A percentile compares a stretch with the other conserved stretches of the same genome.
These are phyloP conservation scores for Saccharomyces hybrid DNA, from an alignment of 1,139 yeast genomes.

Conservation along the genomic window DNA sequence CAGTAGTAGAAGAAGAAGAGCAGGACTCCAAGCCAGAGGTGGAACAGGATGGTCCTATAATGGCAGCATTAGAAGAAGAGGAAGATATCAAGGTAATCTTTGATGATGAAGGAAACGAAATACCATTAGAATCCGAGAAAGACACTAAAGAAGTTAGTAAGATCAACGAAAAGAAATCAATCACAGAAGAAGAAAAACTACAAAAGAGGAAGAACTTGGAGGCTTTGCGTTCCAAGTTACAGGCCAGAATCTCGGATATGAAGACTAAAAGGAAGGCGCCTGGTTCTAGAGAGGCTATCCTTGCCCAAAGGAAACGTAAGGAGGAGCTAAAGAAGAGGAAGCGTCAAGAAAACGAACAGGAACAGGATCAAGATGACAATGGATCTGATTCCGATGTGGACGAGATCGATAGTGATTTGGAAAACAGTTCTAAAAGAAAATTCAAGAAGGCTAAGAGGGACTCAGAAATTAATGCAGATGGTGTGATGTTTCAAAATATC, in stretches of 20 bases:
- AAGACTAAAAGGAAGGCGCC: constrained; percentile 87
- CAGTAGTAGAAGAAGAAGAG: constrained; percentile 16
- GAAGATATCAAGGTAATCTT: constrained; percentile 48
- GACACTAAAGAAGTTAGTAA: constrained; percentile 10
- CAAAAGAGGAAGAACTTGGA: constrained; percentile 50
- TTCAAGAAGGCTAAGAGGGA: constrained; percentile 35
- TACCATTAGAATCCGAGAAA: constrained; percentile 14
- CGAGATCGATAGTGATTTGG: constrained; percentile 37
- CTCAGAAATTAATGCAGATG: constrained; percentile 34
- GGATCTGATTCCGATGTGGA: constrained; percentile 32
- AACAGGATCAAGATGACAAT: constrained; percentile 37
- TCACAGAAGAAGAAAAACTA: constrained; percentile 38
- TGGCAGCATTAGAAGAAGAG: constrained; percentile 22
- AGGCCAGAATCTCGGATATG: constrained; percentile 60
- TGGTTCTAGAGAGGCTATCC: constrained; percentile 74
- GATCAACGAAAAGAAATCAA: constrained; percentile 13
- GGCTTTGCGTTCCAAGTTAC: constrained; percentile 62
- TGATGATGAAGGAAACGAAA: constrained; percentile 73
- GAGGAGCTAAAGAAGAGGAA: constrained; percentile 35
- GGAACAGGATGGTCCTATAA: constrained; percentile 9
- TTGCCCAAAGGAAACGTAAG: constrained; percentile 48
- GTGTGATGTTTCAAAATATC: constrained; percentile 72
- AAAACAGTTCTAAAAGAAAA: constrained; percentile 33
- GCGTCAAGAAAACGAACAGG: constrained; percentile 36
- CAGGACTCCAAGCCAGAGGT: constrained; percentile 14